Evolutionary conservation across 2,329 filamentous ascomycete species (phyloP), one percentile per base, ranked within the genome.

Genomic region (Plectosphaerella sp.): DNA sequence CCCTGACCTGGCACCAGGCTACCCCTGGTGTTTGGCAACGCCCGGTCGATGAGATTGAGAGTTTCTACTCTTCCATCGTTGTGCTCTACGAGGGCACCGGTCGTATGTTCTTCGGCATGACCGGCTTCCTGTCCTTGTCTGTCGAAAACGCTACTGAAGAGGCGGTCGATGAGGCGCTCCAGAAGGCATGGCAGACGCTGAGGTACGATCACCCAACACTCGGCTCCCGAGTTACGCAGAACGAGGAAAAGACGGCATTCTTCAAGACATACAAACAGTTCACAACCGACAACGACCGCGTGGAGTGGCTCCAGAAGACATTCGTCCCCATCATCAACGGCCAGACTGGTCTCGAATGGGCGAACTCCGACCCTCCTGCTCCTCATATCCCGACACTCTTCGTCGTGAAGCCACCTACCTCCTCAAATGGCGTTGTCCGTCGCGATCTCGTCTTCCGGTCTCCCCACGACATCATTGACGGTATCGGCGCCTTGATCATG

Each of bases 401-500:
- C 18, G 43, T 45, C 20, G 11, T 45, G 7, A 22, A 11, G 12
- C 43, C 43, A 14, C 20, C 43, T 22, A 14, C 18, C 9, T 3
- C 8, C 22, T 4, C 8, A 16, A 18, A 22, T 25, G 12, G 16
- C 11, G 18, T 24, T 12, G 18, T 14, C 7, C 22, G 58, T 1
- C 61, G 63, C 2, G 70, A 72, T 33, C 52, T 71, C 0, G 56
- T 72, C 3, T 58, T 73, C 15, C 64, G 69, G 1, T 67, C 65
- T 3, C 67, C 66, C 1, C 69, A 72, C 48, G 67, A 72, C 11
- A 64, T 72, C n/a, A 65, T 72, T 6, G 71, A 73, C 28, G 69
- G 71, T 0, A 66, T 72, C 2, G 71, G 70, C 5, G 67, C 68
- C 2, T 60, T 72, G 4, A 61, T 62, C 3, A 55, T 72, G 2